Evolutionary conservation across 768 basidiomycete species (phyloP).

Genomic region (Lepiota venenata): DNA sequence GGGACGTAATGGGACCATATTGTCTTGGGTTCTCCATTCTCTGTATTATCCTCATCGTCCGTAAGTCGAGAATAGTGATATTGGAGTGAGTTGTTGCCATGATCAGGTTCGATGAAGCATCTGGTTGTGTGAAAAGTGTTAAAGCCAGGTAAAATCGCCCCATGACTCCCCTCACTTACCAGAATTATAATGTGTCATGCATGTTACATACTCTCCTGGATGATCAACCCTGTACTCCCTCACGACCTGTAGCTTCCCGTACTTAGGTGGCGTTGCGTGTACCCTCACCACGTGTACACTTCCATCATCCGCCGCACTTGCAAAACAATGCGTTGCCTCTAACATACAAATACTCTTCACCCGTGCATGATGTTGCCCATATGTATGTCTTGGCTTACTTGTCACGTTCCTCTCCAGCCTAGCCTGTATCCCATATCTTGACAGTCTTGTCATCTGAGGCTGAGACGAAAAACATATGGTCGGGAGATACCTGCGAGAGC

Average conservation of each 20-base stretch:
- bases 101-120: conserved; percentile 76
- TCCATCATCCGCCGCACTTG: conserved; percentile 81
- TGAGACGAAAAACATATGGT: conserved; percentile 93
- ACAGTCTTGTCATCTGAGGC: conserved; percentile 93
- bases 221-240: conserved; percentile 76
- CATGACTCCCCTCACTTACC: conserved; percentile 3
- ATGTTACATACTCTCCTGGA: conserved; percentile 77
- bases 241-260: conserved; percentile 74
- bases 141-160: not conserved
- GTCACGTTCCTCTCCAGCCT: conserved; percentile 94
- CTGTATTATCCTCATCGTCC: conserved; percentile 76
- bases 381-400: conserved; percentile 73
- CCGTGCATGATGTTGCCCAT: conserved; percentile 56
- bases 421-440: conserved; percentile 90
- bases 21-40: conserved; percentile 83
- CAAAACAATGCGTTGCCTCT: conserved; percentile 87
- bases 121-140: conserved; percentile 23
- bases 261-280: conserved; percentile 80
- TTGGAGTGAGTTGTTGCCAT: conserved; percentile 81
- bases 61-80: conserved; percentile 77
- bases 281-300: conserved; percentile 83
- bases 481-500: conserved; percentile 85
- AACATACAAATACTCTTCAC: conserved; percentile 73
- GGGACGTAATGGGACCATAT: conserved; percentile 79
- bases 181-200: conserved; percentile 65